Evolutionary conservation across 768 basidiomycete genomes (phyloP).

Genomic region (Suillus discolor): DNA sequence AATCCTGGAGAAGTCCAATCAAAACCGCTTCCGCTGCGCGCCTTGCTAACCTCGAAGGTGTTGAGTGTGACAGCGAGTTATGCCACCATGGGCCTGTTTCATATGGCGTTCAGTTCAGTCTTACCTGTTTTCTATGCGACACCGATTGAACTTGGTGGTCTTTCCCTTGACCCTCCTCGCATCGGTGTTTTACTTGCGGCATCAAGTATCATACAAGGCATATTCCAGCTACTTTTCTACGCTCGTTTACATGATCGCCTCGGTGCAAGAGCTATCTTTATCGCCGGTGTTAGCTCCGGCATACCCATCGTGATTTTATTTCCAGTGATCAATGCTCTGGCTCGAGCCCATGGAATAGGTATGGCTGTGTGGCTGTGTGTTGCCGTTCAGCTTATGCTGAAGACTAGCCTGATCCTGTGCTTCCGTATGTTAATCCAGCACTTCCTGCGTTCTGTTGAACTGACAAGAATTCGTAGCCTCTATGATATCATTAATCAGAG

Average conservation of each 20-base stretch:
- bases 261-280: constrained; percentile 46
- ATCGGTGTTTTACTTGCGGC: constrained; percentile 32
- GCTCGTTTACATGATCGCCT: constrained; percentile 52
- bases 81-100: constrained; percentile 58
- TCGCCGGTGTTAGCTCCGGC: constrained; percentile 29
- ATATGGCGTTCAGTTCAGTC: constrained; percentile 60
- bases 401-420: constrained; percentile 28
- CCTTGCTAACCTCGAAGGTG: constrained; percentile 55
- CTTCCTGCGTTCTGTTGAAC: neutral
- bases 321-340: constrained; percentile 32
- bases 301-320: constrained; percentile 33
- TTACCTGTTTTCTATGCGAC: constrained; percentile 35
- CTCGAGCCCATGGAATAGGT: constrained; percentile 21
- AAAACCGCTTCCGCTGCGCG: constrained; percentile 45
- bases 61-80: constrained; percentile 63
- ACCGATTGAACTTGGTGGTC: constrained; percentile 32
- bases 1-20: neutral
- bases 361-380: constrained; percentile 31
- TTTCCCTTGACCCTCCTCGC: constrained; percentile 26
- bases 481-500: neutral
- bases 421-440: constrained; percentile 27
- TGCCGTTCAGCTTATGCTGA: constrained; percentile 25
- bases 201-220: constrained; percentile 34
- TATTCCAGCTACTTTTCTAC: constrained; percentile 65
- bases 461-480: neutral